phyloP scores from a whole-genome alignment of 768 basidiomycete species.

The Xerocomus spinulosus region DNA sequence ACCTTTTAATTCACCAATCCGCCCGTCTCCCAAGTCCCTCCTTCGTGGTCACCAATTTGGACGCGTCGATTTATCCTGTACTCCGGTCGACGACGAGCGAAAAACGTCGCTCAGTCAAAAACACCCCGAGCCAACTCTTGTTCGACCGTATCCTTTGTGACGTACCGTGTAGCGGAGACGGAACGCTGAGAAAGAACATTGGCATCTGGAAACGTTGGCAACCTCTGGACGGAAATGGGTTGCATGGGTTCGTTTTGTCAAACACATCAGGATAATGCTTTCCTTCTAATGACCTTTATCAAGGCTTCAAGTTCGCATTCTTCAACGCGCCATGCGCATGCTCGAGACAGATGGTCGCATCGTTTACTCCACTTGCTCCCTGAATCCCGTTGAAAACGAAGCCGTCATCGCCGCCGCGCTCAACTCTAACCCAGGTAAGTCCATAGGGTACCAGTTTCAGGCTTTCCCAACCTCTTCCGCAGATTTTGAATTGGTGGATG shows the following conservation, averaged over 20 bases:
- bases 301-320: constrained; percentile 89
- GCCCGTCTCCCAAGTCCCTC: constrained; percentile 88
- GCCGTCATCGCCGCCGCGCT: constrained; percentile 89
- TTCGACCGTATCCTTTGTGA: constrained; percentile 96
- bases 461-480: neutral
- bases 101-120: constrained; percentile 32
- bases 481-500: constrained; percentile 81
- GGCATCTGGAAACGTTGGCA: constrained; percentile 95
- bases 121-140: constrained; percentile 49
- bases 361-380: constrained; percentile 96
- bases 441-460: neutral
- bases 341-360: constrained; percentile 78
- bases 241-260: constrained; percentile 63
- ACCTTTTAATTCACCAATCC: constrained; percentile 97
- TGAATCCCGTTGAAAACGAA: constrained; percentile 97
- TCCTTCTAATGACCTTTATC: constrained; percentile 6
- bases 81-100: constrained; percentile 37
- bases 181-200: constrained; percentile 90
- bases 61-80: constrained; percentile 81
- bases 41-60: constrained; percentile 93
- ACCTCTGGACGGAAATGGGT: constrained; percentile 81
- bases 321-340: constrained; percentile 89
- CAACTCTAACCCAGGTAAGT: constrained; percentile 57
- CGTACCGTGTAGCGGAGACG: constrained; percentile 97
- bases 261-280: neutral